Base-by-base conservation (phyloP, 192 early-diverging fungal genomes). In the Umbelopsis sp. region DNA sequence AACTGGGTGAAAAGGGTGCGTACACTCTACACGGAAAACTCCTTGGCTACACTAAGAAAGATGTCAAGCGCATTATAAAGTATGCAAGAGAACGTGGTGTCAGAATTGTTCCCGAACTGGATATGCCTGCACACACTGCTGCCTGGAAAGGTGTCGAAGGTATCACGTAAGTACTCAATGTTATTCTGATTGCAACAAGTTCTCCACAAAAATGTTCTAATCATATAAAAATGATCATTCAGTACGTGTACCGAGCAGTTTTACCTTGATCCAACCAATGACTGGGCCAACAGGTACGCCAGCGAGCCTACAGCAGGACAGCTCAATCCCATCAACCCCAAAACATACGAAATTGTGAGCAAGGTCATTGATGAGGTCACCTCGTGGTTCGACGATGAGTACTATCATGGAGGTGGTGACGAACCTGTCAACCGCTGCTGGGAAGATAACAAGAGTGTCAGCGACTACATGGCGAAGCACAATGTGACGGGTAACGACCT, bases 101-200 rank as follows among this genome's bases (percentile, higher is more conserved):
- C 54, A 87, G 96, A n/a, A 80, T 98, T 21, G 92, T 97, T 68
- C 95, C 95, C 3, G 96, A 98, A 76, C 87, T 96, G 66, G 95
- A 98, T 76, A 93, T 97, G 88, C 95, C 95, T 3, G 95, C 91
- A 0, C 95, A 97, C 73, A 90, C 87, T n/a, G 78, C 74, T 73
- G 83, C 77, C 45, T 91, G 54, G 79, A 21, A 31, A 14, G 53
- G 72, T 21, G 47, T 62, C 45, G 67, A 74, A 62, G 75, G 71
- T 4, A 74, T 77, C 66, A 77, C 72, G 79, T 80, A 76, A 71
- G 78, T 41, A 11, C 44, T 54, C 7, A 44, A 44, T 44, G 12
- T 44, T n/a, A n/a, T n/a, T n/a, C n/a, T n/a, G n/a, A n/a, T n/a
- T n/a, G n/a, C n/a, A n/a, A n/a, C n/a, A n/a, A n/a, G n/a, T n/a